These are phyloP conservation scores for Vachellia pachyceras DNA, from an alignment of 306 rosid species.

Conservation along the genomic window DNA sequence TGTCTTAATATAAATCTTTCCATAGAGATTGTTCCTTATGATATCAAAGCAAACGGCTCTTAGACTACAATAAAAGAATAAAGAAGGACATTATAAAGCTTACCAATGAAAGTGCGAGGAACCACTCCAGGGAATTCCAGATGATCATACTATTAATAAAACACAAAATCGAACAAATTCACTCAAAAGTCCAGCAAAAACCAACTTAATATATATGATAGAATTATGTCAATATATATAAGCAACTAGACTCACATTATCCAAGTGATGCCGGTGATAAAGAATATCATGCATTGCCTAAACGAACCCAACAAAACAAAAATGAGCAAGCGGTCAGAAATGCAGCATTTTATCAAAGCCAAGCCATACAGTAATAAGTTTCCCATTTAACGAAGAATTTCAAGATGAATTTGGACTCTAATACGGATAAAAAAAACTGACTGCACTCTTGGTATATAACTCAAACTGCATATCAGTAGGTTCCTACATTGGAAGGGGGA, in stretches of 20 bases:
- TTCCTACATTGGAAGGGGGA: neutral
- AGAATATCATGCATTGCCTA: constrained; percentile 91
- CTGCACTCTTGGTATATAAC: neutral
- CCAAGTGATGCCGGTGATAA: constrained; percentile 65
- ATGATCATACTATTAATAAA: constrained; percentile 78
- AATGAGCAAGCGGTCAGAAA: constrained; percentile 24
- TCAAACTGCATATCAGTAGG: neutral
- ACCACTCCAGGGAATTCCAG: constrained; percentile 92
- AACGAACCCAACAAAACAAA: constrained; percentile 6
- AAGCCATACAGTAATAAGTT: neutral
- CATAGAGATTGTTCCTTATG: neutral
- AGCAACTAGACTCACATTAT: constrained; percentile 56
- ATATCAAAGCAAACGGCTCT: neutral
- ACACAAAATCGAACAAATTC: constrained; percentile 22
- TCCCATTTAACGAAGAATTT: neutral
- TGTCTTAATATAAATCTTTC: neutral
- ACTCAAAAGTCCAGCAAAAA: constrained; percentile 12
- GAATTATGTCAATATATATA: constrained; percentile 3
- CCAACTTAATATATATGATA: neutral
- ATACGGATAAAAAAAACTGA: neutral
- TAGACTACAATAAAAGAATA: neutral
- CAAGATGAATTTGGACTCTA: neutral
- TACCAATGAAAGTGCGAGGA: constrained; percentile 91
- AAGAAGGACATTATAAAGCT: constrained; percentile 21
- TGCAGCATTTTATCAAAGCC: neutral